Conservation (phyloP, 2,329 filamentous ascomycete genomes). For the Penicillium sp. region DNA sequence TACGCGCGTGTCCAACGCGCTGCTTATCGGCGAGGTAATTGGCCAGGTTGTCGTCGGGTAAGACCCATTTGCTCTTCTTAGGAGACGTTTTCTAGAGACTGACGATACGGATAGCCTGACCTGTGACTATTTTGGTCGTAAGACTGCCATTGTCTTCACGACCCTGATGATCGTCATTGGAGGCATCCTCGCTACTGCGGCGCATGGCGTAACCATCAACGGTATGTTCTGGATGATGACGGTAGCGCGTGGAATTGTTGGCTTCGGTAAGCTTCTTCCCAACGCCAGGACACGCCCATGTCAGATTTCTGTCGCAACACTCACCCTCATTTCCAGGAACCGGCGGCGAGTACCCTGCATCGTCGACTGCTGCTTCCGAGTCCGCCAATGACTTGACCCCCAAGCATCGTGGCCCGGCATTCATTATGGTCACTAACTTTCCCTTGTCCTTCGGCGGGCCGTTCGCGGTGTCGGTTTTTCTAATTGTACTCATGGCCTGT, state of each 20-base stretch:
- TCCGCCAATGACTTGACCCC: slow-evolving; percentile 49
- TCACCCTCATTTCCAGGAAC: slow-evolving; percentile 22
- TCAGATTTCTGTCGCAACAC: neutral
- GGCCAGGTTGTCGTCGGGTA: slow-evolving; percentile 30
- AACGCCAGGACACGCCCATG: neutral
- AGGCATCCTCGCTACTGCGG: slow-evolving; percentile 47
- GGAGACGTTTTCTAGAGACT: neutral
- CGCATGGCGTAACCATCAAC: slow-evolving; percentile 45
- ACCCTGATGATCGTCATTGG: slow-evolving; percentile 49
- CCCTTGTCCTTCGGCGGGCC: slow-evolving; percentile 43
- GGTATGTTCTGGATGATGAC: slow-evolving; percentile 57
- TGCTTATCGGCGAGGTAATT: slow-evolving; percentile 30
- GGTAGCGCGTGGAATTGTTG: slow-evolving; percentile 49
- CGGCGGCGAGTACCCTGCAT: slow-evolving; percentile 51
- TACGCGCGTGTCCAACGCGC: slow-evolving; percentile 31
- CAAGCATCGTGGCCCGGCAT: slow-evolving; percentile 42
- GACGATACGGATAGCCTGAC: slow-evolving; percentile 28
- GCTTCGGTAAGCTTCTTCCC: slow-evolving; percentile 38
- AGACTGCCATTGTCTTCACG: slow-evolving; percentile 47
- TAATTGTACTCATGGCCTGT: slow-evolving; percentile 47
- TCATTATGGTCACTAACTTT: slow-evolving; percentile 50
- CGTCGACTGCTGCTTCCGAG: slow-evolving; percentile 48
- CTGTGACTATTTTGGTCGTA: slow-evolving; percentile 49
- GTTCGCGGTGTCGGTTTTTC: slow-evolving; percentile 46
- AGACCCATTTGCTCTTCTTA: neutral